Conservation (phyloP, 2,329 filamentous ascomycete genomes). For the Talaromyces piceae region DNA sequence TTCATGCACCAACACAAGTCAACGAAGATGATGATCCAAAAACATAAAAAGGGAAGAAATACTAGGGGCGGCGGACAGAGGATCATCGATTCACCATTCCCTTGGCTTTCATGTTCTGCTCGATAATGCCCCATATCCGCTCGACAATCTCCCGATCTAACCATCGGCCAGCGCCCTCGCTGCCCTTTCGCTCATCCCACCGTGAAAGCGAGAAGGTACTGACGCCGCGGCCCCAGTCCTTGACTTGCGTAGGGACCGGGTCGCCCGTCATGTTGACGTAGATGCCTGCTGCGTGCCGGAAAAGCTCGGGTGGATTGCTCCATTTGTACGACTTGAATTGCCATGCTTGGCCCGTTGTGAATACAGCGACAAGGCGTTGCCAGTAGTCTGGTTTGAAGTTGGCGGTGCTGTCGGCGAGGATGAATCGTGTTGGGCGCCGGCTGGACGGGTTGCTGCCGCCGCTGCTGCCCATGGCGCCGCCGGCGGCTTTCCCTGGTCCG, state of each 20-base stretch:
- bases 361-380: conserved; percentile 89
- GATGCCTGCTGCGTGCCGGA: conserved; percentile 77
- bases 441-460: conserved; percentile 43
- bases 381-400: conserved; percentile 98
- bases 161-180: conserved; percentile 49
- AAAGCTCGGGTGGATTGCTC: conserved; percentile 79
- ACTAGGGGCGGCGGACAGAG: no score
- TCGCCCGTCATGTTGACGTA: conserved; percentile 91
- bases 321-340: conserved; percentile 99
- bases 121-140: conserved; percentile 82
- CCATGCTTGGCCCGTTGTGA: conserved; percentile 96
- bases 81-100: conserved; percentile 53
- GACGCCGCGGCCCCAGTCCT: conserved; percentile 79
- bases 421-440: conserved; percentile 72
- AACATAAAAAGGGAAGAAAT: conserved; percentile 4
- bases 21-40: no score
- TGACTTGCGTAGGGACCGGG: conserved; percentile 66
- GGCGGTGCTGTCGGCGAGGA: conserved; percentile 85
- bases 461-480: conserved; percentile 8
- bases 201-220: conserved; percentile 74
- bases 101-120: conserved; percentile 75
- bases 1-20: no score
- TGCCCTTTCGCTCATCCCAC: conserved; percentile 51
- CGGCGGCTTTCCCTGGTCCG: neutral
- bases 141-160: conserved; percentile 90